Conservation (phyloP, 345 rosid species). For the Melaleuca alternifolia region DNA sequence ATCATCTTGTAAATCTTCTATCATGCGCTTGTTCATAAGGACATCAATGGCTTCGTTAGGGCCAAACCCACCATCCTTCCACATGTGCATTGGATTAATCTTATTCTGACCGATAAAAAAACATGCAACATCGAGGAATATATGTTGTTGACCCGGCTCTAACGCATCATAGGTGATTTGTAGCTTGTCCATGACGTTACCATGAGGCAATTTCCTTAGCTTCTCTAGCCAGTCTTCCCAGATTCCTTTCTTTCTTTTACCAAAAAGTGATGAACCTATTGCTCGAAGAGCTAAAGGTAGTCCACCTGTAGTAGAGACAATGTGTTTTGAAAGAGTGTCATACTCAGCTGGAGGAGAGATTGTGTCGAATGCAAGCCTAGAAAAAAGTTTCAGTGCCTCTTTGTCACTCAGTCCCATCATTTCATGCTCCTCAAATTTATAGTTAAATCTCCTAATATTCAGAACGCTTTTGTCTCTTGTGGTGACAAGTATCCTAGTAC, state of each 20-base stretch:
- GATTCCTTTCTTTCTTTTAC: accelerated
- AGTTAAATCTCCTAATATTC: not conserved
- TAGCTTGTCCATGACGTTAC: accelerated
- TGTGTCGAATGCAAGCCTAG: accelerated
- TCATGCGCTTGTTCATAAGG: accelerated
- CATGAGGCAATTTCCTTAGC: accelerated
- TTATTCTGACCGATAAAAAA: not conserved
- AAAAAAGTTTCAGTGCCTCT: not conserved
- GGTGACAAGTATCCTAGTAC: no score
- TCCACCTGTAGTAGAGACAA: accelerated
- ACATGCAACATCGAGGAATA: not conserved
- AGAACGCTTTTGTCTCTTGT: no score
- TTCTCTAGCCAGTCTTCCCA: not conserved
- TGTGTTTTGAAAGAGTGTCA: accelerated
- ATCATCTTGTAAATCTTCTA: accelerated
- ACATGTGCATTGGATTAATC: accelerated
- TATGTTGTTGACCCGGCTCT: accelerated
- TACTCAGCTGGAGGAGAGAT: accelerated
- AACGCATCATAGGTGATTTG: not conserved
- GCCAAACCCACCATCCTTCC: accelerated
- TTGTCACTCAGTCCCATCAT: accelerated
- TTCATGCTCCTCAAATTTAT: accelerated
- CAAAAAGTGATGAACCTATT: not conserved
- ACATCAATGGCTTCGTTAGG: accelerated
- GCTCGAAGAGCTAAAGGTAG: not conserved